phyloP scores from a whole-genome alignment of 2,329 filamentous ascomycete species.

The Neurospora crassa region DNA sequence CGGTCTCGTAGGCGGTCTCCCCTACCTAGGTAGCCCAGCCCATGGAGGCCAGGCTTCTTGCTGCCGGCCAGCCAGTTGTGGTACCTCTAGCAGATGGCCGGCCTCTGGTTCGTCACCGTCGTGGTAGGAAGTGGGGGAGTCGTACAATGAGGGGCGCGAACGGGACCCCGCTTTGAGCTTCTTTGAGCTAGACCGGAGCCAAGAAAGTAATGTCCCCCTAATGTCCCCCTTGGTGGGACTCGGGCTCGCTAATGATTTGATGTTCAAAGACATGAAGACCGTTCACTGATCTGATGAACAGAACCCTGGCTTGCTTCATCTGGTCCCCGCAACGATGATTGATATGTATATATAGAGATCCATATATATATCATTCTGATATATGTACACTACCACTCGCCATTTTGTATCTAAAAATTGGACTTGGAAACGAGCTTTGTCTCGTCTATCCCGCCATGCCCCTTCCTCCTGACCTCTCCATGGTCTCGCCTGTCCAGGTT shows the following conservation, averaged over 20 bases:
- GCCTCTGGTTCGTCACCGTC: not conserved
- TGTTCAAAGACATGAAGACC: not conserved
- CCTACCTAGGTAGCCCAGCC: not conserved
- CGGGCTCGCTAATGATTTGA: not conserved
- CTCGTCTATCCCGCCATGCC: not conserved
- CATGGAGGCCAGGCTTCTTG: no score
- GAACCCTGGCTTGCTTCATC: not conserved
- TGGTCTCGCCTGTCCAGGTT: not conserved
- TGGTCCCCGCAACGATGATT: not conserved
- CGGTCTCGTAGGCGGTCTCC: not conserved
- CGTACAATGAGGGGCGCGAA: constrained; percentile 11
- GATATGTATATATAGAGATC: not conserved
- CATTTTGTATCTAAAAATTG: not conserved
- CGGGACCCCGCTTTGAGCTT: constrained; percentile 15
- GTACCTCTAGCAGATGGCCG: not conserved
- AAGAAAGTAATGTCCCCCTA: constrained; percentile 4
- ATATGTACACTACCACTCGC: not conserved
- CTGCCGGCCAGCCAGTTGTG: not conserved
- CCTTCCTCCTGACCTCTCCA: not conserved
- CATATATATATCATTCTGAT: not conserved
- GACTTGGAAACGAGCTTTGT: not conserved
- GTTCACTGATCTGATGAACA: not conserved
- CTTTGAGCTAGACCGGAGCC: constrained; percentile 9
- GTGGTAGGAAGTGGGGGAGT: constrained; percentile 5
- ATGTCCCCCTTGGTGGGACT: not conserved